Evolutionary conservation across 306 rosid species (phyloP), one percentile per base, ranked within the genome.

Genomic region (Senna siamea): DNA sequence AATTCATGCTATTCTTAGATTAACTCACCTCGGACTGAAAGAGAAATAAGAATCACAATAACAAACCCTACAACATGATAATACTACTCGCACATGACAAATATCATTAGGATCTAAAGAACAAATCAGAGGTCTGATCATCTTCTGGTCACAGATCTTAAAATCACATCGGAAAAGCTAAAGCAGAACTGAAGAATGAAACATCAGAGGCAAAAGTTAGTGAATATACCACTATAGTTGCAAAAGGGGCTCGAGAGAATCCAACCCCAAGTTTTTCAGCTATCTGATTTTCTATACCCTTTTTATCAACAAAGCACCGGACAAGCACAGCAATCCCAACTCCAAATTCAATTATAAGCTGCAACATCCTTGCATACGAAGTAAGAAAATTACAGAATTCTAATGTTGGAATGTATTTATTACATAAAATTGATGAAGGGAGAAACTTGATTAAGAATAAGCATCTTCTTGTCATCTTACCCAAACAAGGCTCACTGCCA

Each of bases 401-500:
- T 23, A 64, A 50, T 41, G 43, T 50, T 0, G 30, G 15, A 73
- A 63, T 67, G 23, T 54, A 66, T 60, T 30, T 50, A 23, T 59
- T 6, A 22, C 22, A 50, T 40, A 23, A 60, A 70, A 75, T 20
- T 40, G 61, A 52, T 28, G 19, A 34, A 22, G 5, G 13, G 13
- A 40, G 3, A 13, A 18, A 46, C 63, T 41, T 52, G 22, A 79
- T 54, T 76, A 65, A 67, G 54, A 14, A 57, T 44, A 51, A 55
- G 71, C 61, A 71, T 81, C 46, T 81, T 55, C 48, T 61, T 17
- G 70, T 52, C 44, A 69, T 57, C 88, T 72, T 85, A 87, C 92
- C 95, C 97, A 91, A 77, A 76, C 76, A 72, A 87, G 88, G 88
- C 95, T 89, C 66, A 77, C 88, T 59, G 89, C 97, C 97, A 91